phyloP scores from a whole-genome alignment of 1,284 basidiomycete species.

The Cryptococcus sp. region DNA sequence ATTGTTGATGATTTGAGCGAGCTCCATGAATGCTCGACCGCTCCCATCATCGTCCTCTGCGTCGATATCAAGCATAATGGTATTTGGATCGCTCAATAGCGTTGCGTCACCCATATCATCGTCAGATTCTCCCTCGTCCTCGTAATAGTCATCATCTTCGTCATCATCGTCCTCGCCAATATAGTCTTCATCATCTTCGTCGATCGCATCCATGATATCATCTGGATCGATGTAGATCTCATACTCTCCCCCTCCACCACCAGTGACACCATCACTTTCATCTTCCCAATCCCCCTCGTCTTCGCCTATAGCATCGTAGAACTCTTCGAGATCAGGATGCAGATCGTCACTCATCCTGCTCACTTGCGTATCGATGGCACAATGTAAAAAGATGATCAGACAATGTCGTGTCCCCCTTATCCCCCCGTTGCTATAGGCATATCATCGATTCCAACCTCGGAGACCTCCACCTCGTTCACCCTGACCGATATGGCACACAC shows the following conservation, averaged over 20 bases:
- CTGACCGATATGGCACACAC: too few relatives aligned
- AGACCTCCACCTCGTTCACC: background rate
- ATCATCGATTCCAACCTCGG: background rate
- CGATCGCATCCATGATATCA: slow-evolving; percentile 21
- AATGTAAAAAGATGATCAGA: background rate
- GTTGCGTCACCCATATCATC: slow-evolving; percentile 18
- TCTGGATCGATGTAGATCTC: slow-evolving; percentile 30
- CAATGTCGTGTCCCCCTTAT: background rate
- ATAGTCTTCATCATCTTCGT: slow-evolving; percentile 24
- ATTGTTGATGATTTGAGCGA: slow-evolving; percentile 27
- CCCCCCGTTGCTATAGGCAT: background rate
- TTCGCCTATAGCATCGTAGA: slow-evolving; percentile 22
- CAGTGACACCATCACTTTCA: background rate
- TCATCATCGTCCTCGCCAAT: slow-evolving; percentile 27
- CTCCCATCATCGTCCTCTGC: slow-evolving; percentile 23
- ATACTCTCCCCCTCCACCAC: slow-evolving; percentile 13
- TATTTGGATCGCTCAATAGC: slow-evolving; percentile 4
- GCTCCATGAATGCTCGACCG: slow-evolving; percentile 19
- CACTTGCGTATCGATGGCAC: background rate
- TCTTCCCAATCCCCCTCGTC: slow-evolving; percentile 24
- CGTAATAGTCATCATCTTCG: slow-evolving; percentile 19
- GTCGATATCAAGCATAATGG: slow-evolving; percentile 28
- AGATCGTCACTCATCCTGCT: slow-evolving; percentile 21
- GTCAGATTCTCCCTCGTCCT: slow-evolving; percentile 11
- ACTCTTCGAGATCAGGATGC: slow-evolving; percentile 27